phyloP scores from a whole-genome alignment of 441 rosid species.

The Kokia cookei region DNA sequence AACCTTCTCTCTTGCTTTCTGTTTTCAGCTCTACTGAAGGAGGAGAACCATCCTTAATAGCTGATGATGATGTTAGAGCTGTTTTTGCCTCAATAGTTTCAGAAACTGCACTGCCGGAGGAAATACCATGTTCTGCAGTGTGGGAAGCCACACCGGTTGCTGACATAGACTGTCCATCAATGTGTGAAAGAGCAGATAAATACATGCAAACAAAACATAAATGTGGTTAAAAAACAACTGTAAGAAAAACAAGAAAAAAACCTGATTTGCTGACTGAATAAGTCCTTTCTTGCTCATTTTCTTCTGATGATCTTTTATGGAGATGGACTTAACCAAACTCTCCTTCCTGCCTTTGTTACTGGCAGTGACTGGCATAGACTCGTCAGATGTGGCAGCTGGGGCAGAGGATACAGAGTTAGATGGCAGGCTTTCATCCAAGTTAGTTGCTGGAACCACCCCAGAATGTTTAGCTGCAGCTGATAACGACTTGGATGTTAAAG shows the following conservation, averaged over 20 bases:
- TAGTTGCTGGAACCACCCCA: conserved; percentile 22
- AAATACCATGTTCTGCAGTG: conserved; percentile 23
- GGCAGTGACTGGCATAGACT: conserved; percentile 11
- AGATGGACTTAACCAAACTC: conserved; percentile 39
- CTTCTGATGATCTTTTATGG: conserved; percentile 53
- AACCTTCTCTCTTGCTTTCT: conserved; percentile 25
- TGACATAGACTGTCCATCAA: conserved; percentile 30
- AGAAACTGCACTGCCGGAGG: conserved; percentile 24
- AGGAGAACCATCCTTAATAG: conserved; percentile 15
- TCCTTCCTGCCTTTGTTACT: conserved; percentile 33
- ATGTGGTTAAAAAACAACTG: neutral
- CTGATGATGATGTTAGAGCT: conserved; percentile 17
- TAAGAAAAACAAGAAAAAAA: conserved; percentile 5
- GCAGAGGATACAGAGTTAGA: conserved; percentile 14
- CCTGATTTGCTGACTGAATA: conserved; percentile 43
- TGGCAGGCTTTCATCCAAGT: conserved; percentile 18
- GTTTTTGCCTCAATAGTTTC: conserved; percentile 30
- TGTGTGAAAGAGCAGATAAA: conserved; percentile 19
- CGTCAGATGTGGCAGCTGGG: conserved; percentile 25
- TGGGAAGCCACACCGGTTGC: conserved; percentile 12
- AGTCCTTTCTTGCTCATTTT: conserved; percentile 38
- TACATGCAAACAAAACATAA: neutral
- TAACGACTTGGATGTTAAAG: conserved; percentile 25
- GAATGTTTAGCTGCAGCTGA: conserved; percentile 29
- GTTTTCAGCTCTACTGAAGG: conserved; percentile 27